Base-by-base conservation (phyloP, 345 rosid genomes). In the Syzygium jambos region DNA sequence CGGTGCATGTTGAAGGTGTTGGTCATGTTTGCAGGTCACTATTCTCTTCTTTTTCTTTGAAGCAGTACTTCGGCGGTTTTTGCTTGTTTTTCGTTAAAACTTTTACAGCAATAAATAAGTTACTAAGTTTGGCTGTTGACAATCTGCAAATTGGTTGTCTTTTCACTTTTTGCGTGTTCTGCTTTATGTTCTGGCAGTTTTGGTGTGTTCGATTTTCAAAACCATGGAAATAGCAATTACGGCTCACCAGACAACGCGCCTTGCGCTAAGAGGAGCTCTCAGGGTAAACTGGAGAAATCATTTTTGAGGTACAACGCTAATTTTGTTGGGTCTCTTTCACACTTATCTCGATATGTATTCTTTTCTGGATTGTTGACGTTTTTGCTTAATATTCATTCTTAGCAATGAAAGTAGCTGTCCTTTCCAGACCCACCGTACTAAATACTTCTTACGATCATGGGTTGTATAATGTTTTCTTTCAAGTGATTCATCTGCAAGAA, bases 271-370 rank as follows among this genome's bases (percentile, higher is more conserved):
- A 95, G 96, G 93, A 98, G 99, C 89, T 96, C 97, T 85, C 99
- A 98, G 85, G 99, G 99, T 88, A 98, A 98, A 94, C 90, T 98
- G 95, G 99, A 96, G 93, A 98, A 98, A 91, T 96, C 99, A 59
- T 96, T 98, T 92, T 93, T 98, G 92, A 94, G 99, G 99, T 98
- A 73, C 49, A 19, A 38, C 21, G 82, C 82, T 73, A 49, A 73
- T 73, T 61, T 73, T 73, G 49, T 38, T 73, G 82, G 82, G 49
- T 73, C 27, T 38, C 14, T 73, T 73, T 73, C 78, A 38, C 82
- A 73, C 46, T 41, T 34, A 38, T 73, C 49, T 38, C 2, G 7
- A 73, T 27, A 19, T 61, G 29, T 61, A 61, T 61, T 61, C 38
- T 61, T 61, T 61, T n/a, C 73, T 61, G 34, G 73, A n/a, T 61